phyloP scores from a whole-genome alignment of 441 rosid genomes.

The Brassica balearica region DNA sequence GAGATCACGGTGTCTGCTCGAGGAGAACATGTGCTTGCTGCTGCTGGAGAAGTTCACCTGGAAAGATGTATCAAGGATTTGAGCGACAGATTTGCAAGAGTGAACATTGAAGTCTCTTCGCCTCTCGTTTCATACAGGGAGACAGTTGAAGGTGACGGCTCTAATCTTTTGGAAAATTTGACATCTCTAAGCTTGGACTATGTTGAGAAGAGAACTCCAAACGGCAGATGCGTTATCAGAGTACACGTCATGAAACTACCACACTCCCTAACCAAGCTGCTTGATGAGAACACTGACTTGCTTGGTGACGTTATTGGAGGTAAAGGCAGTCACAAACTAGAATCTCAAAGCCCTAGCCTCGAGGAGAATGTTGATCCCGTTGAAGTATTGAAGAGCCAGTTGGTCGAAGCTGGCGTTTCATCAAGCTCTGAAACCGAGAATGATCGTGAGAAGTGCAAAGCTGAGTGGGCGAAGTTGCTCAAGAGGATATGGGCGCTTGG shows the following conservation, averaged over 20 bases:
- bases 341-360: slow-evolving; percentile 47
- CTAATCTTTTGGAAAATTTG: background rate
- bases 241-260: slow-evolving; percentile 90
- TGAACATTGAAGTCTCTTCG: slow-evolving; percentile 79
- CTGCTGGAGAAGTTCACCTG: slow-evolving; percentile 95
- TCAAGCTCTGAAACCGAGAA: slow-evolving; percentile 60
- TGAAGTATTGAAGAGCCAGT: slow-evolving; percentile 56
- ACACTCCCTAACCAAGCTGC: slow-evolving; percentile 70
- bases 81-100: slow-evolving; percentile 90
- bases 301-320: slow-evolving; percentile 77
- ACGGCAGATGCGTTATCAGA: slow-evolving; percentile 74
- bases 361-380: slow-evolving; percentile 59
- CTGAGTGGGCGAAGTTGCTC: slow-evolving; percentile 73
- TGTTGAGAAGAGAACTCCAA: slow-evolving; percentile 78
- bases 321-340: slow-evolving; percentile 55
- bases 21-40: slow-evolving; percentile 94
- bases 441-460: slow-evolving; percentile 70
- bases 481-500: slow-evolving; percentile 93
- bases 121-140: slow-evolving; percentile 94
- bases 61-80: slow-evolving; percentile 92
- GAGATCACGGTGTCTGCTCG: slow-evolving; percentile 87
- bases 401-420: slow-evolving; percentile 66
- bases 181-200: slow-evolving; percentile 62
- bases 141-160: slow-evolving; percentile 75
- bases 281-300: slow-evolving; percentile 77